These are phyloP conservation scores for Pseudocercospora musae DNA, from an alignment of 2,329 filamentous ascomycete genomes.

Conservation along the genomic window DNA sequence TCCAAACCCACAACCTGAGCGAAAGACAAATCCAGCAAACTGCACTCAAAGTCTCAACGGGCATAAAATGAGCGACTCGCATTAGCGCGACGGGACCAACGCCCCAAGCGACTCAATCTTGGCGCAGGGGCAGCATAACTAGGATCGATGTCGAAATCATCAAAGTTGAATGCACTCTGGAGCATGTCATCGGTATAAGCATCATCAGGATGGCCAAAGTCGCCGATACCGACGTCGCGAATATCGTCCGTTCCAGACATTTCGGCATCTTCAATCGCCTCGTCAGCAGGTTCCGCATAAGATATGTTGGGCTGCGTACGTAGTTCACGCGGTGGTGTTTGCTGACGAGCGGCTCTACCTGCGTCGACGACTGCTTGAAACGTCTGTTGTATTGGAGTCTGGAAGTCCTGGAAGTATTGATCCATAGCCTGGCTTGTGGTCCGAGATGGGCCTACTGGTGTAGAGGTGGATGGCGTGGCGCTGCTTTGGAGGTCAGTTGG, in stretches of 20 bases:
- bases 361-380: not conserved
- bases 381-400: not conserved
- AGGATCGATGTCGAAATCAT: not conserved
- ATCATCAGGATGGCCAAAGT: not conserved
- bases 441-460: not conserved
- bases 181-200: not conserved
- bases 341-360: not conserved
- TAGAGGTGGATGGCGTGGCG: not conserved
- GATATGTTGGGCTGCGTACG: not conserved
- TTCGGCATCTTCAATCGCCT: not conserved
- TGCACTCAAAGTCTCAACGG: not conserved
- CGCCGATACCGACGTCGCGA: not conserved
- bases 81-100: not conserved
- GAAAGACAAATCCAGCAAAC: not conserved
- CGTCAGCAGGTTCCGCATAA: not conserved
- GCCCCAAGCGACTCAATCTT: not conserved
- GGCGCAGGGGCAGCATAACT: not conserved
- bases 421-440: not conserved
- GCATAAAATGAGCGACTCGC: not conserved
- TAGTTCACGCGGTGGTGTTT: not conserved
- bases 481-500: not conserved
- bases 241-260: not conserved
- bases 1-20: not conserved
- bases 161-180: too few species aligned
- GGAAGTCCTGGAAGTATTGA: not conserved